Conservation (phyloP, 768 basidiomycete species). For the Amanita exitialis region DNA sequence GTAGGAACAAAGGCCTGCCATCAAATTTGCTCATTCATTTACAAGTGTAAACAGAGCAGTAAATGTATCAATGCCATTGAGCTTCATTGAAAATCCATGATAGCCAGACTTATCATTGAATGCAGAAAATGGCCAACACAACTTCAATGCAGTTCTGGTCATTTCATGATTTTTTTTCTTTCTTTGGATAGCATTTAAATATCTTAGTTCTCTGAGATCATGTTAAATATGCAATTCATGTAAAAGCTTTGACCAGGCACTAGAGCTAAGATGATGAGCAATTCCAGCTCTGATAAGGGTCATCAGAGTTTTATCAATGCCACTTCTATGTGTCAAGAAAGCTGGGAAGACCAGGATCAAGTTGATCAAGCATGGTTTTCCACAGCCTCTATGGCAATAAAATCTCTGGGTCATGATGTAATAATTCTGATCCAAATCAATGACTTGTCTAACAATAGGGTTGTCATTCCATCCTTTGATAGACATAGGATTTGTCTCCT, state of each 20-base stretch:
- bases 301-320: slow-evolving; percentile 12
- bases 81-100: slow-evolving; percentile 9
- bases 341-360: slow-evolving; percentile 9
- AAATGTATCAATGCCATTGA: slow-evolving; percentile 6
- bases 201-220: slow-evolving; percentile 10
- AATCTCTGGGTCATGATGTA: slow-evolving; percentile 12
- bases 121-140: slow-evolving; percentile 7
- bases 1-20: slow-evolving; percentile 7
- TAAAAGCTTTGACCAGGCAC: slow-evolving; percentile 9
- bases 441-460: slow-evolving; percentile 9
- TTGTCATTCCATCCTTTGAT: slow-evolving; percentile 12
- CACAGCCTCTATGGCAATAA: slow-evolving; percentile 8
- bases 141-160: background rate
- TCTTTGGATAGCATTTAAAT: slow-evolving; percentile 3
- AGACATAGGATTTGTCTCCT: slow-evolving; percentile 3
- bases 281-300: slow-evolving; percentile 10
- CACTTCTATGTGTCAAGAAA: slow-evolving; percentile 11
- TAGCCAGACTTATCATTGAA: slow-evolving; percentile 7
- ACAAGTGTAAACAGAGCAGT: slow-evolving; percentile 9
- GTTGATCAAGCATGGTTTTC: slow-evolving; percentile 7
- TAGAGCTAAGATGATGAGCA: slow-evolving; percentile 8
- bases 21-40: slow-evolving; percentile 11
- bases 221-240: slow-evolving; percentile 10
- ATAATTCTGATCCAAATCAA: slow-evolving; percentile 9
- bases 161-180: background rate